phyloP scores from a whole-genome alignment of 768 basidiomycete species.

The Dacryopinax spathularia region DNA sequence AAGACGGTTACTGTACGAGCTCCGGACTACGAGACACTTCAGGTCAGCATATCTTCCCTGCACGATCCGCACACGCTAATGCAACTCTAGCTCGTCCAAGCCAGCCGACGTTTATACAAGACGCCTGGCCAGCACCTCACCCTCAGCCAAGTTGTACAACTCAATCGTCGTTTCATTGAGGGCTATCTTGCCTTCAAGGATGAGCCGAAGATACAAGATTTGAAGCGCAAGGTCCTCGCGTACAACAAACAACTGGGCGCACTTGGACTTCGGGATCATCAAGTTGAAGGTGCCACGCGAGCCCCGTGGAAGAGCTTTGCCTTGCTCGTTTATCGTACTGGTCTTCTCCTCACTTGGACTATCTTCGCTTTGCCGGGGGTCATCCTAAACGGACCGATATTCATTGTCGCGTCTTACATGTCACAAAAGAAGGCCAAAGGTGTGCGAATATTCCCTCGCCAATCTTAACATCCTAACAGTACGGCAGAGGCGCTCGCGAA shows the following conservation, averaged over 20 bases:
- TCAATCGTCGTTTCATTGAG: slow-evolving; percentile 83
- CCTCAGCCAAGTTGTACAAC: slow-evolving; percentile 86
- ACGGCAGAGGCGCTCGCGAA: slow-evolving; percentile 80
- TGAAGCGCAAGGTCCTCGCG: slow-evolving; percentile 65
- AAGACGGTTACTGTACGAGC: slow-evolving; percentile 93
- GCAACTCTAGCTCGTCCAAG: slow-evolving; percentile 69
- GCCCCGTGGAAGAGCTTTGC: slow-evolving; percentile 78
- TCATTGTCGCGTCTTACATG: slow-evolving; percentile 75
- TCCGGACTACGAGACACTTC: slow-evolving; percentile 93
- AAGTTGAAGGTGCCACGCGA: slow-evolving; percentile 75
- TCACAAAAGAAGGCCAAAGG: slow-evolving; percentile 84
- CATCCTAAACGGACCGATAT: slow-evolving; percentile 83
- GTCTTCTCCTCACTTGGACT: slow-evolving; percentile 67
- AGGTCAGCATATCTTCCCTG: slow-evolving; percentile 40
- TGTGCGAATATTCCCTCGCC: slow-evolving; percentile 17
- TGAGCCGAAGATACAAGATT: slow-evolving; percentile 71
- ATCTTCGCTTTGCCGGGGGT: slow-evolving; percentile 79
- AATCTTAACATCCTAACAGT: background rate
- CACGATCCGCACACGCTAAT: background rate
- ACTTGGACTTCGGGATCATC: slow-evolving; percentile 86
- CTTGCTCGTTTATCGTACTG: slow-evolving; percentile 66
- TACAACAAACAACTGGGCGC: slow-evolving; percentile 83
- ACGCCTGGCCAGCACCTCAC: slow-evolving; percentile 89
- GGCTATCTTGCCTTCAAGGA: slow-evolving; percentile 88
- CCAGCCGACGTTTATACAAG: slow-evolving; percentile 82